phyloP scores from a whole-genome alignment of 1,284 basidiomycete species.

The Leucoagaricus sp. region DNA sequence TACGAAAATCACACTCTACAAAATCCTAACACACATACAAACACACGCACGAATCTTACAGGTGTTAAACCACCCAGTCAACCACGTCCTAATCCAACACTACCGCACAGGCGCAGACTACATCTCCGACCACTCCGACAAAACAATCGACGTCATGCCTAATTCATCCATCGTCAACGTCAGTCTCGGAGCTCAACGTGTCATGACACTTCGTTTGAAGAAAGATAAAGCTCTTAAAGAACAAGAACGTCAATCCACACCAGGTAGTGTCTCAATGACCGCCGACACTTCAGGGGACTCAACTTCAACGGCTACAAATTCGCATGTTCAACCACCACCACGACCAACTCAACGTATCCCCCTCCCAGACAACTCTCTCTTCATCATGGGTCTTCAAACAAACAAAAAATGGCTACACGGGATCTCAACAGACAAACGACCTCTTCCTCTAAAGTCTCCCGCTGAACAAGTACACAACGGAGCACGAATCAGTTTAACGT shows the following conservation, averaged over 20 bases:
- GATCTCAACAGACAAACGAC: constrained; percentile 71
- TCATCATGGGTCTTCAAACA: constrained; percentile 70
- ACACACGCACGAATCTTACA: constrained; percentile 12
- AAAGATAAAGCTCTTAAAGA: constrained; percentile 37
- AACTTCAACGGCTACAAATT: not conserved
- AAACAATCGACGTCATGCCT: constrained; percentile 73
- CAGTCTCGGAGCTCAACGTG: constrained; percentile 70
- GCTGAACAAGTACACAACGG: constrained; percentile 54
- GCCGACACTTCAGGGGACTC: not conserved
- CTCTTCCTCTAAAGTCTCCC: constrained; percentile 46
- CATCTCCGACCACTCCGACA: constrained; percentile 82
- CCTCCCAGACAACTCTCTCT: constrained; percentile 77
- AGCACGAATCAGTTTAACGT: constrained; percentile 77
- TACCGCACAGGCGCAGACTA: constrained; percentile 76
- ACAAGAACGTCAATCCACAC: not conserved
- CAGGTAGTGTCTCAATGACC: not conserved
- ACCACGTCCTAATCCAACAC: constrained; percentile 77
- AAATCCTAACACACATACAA: not conserved
- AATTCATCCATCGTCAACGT: constrained; percentile 76
- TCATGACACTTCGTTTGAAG: constrained; percentile 70
- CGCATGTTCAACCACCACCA: constrained; percentile 20
- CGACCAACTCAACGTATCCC: constrained; percentile 60
- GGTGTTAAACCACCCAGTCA: constrained; percentile 57
- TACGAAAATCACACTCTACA: constrained; percentile 17
- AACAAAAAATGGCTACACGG: constrained; percentile 72